These are phyloP conservation scores for Fusarium sp. DNA, from an alignment of 2,329 filamentous ascomycete species.

Conservation along the genomic window DNA sequence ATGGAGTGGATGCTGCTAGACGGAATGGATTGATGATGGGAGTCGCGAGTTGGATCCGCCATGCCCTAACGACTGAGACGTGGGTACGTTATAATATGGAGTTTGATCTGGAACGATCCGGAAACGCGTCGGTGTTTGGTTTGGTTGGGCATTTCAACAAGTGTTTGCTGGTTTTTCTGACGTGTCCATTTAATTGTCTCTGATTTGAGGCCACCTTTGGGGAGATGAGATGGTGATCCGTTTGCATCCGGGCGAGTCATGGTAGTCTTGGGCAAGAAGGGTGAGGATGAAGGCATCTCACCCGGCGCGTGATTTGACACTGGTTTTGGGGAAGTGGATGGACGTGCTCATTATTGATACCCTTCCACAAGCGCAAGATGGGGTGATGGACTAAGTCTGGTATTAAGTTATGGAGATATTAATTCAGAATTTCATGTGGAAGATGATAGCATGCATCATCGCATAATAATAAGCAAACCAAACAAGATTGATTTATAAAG, in stretches of 20 bases:
- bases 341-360: constrained; percentile 21
- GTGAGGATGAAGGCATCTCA: not conserved
- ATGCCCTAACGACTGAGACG: constrained; percentile 22
- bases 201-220: constrained; percentile 27
- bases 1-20: constrained; percentile 7
- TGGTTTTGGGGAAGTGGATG: constrained; percentile 7
- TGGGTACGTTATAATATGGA: constrained; percentile 27
- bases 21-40: constrained; percentile 22
- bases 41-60: constrained; percentile 37
- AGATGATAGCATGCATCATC: constrained; percentile 24
- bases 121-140: constrained; percentile 40
- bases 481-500: constrained; percentile 14
- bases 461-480: constrained; percentile 26
- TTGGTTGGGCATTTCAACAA: constrained; percentile 37
- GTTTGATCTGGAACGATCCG: constrained; percentile 41
- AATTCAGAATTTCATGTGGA: constrained; percentile 14
- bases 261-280: not conserved
- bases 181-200: constrained; percentile 40
- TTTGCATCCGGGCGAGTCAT: not conserved
- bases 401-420: not conserved
- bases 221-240: not conserved
- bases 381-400: constrained; percentile 21
- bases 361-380: constrained; percentile 20
- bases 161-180: constrained; percentile 33
- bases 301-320: not conserved